Conservation (phyloP, 1,284 basidiomycete species). For the Moesziomyces globuligerus region DNA sequence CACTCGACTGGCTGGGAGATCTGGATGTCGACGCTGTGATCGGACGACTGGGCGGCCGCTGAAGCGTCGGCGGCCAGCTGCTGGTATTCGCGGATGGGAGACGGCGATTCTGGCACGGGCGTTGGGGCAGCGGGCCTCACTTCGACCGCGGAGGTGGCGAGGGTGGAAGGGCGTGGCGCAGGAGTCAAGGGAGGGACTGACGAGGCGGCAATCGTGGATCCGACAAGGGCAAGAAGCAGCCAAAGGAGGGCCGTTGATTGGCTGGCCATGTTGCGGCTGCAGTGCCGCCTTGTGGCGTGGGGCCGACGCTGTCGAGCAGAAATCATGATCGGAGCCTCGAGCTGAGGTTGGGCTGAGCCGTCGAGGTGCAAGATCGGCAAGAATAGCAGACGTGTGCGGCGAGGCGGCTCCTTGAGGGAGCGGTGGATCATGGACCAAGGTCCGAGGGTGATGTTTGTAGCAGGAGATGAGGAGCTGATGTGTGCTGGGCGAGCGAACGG, state of each 20-base stretch:
- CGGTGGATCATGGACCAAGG: not conserved
- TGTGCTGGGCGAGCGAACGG: no score
- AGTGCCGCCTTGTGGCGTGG: not conserved
- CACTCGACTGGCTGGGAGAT: conserved; percentile 49
- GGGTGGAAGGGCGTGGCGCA: not conserved
- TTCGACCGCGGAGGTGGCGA: not conserved
- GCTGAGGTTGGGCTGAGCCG: no score
- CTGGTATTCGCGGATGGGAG: not conserved
- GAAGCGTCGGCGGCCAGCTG: conserved; percentile 17
- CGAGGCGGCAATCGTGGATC: not conserved
- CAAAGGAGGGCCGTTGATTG: not conserved
- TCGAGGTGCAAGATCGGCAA: no score
- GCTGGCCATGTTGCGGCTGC: not conserved
- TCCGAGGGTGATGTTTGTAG: not conserved
- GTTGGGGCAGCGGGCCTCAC: conserved; percentile 2
- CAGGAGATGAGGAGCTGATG: not conserved
- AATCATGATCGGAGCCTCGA: not conserved
- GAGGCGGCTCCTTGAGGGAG: not conserved
- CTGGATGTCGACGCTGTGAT: conserved; percentile 32
- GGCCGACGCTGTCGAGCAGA: not conserved
- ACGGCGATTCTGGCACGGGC: not conserved
- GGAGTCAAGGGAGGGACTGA: conserved; percentile 9
- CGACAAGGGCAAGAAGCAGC: conserved; percentile 2
- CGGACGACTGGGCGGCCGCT: not conserved
- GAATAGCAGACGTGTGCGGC: not conserved